Conservation (phyloP, 2,329 filamentous ascomycete genomes). For the Ascochyta rabiei region DNA sequence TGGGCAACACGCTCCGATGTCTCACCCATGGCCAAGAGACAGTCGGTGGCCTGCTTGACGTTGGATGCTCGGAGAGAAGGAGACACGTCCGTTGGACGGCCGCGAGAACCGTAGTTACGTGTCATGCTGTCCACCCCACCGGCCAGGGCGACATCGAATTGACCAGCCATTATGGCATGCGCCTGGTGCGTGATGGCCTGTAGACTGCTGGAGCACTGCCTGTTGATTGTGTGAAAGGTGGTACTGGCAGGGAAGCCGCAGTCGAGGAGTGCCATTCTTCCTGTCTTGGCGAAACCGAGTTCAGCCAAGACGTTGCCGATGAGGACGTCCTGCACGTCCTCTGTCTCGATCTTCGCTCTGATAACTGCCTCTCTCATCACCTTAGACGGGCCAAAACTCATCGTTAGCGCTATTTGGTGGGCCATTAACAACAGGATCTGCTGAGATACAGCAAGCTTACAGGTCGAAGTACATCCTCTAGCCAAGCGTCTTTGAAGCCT, state of each 20-base stretch:
- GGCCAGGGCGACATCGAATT: conserved; percentile 86
- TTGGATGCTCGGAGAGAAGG: conserved; percentile 76
- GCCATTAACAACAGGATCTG: conserved; percentile 1
- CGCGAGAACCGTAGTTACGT: conserved; percentile 80
- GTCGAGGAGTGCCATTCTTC: conserved; percentile 83
- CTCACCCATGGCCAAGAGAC: conserved; percentile 97
- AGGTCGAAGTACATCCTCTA: conserved; percentile 79
- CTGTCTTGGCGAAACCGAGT: conserved; percentile 87
- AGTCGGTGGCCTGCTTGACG: conserved; percentile 80
- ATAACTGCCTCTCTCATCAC: neutral
- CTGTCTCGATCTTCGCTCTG: conserved; percentile 29
- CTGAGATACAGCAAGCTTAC: conserved; percentile 43
- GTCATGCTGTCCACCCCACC: conserved; percentile 91
- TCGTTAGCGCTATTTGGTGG: neutral
- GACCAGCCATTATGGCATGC: conserved; percentile 77
- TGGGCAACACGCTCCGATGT: conserved; percentile 93
- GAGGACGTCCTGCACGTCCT: conserved; percentile 37
- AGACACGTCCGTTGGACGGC: conserved; percentile 70
- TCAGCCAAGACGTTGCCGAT: conserved; percentile 77
- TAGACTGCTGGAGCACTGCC: conserved; percentile 95
- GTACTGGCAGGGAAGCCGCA: conserved; percentile 92
- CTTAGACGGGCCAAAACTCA: conserved; percentile 23
- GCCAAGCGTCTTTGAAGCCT: conserved; percentile 88
- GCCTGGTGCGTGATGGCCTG: conserved; percentile 95
- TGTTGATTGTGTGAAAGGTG: conserved; percentile 80